Conservation (phyloP, 768 basidiomycete species). For the Leccinum subgranulosum region DNA sequence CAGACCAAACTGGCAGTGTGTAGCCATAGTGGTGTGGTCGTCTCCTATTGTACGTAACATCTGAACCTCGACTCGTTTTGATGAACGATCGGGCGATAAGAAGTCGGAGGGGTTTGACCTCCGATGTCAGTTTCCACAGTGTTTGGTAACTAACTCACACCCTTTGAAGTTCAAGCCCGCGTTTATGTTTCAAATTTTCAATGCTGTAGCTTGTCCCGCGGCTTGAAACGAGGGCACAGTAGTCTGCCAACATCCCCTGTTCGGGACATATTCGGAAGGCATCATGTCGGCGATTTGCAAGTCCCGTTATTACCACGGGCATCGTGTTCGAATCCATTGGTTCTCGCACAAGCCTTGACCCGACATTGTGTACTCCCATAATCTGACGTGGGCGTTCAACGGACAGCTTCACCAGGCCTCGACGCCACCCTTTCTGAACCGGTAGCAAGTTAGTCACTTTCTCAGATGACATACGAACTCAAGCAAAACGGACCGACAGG, state of each 20-base stretch:
- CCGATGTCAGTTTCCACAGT: constrained; percentile 16
- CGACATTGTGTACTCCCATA: background rate
- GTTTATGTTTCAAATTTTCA: background rate
- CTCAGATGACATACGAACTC: background rate
- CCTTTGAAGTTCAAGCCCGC: too few relatives aligned
- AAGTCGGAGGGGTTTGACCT: constrained; percentile 24
- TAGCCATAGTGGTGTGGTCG: background rate
- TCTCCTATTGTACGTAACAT: background rate
- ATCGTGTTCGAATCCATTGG: background rate
- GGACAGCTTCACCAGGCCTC: background rate
- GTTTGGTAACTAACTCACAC: background rate
- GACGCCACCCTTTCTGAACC: constrained; percentile 1
- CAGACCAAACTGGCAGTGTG: background rate
- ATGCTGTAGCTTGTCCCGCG: background rate
- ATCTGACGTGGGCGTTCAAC: background rate
- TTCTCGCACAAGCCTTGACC: background rate
- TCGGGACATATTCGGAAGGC: constrained; percentile 2
- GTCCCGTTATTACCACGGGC: constrained; percentile 19
- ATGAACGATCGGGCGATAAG: constrained; percentile 9
- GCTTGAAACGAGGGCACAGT: constrained; percentile 7
- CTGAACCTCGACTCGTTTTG: background rate
- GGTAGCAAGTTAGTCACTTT: constrained; percentile 9
- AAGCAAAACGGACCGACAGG: background rate
- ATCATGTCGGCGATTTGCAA: constrained; percentile 14
- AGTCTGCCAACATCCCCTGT: background rate